Percentiles rank a stretch among this genome's conserved stretches.
These are phyloP conservation scores for Malassezia japonica DNA, from an alignment of 1,284 basidiomycete species.

Conservation along the genomic window DNA sequence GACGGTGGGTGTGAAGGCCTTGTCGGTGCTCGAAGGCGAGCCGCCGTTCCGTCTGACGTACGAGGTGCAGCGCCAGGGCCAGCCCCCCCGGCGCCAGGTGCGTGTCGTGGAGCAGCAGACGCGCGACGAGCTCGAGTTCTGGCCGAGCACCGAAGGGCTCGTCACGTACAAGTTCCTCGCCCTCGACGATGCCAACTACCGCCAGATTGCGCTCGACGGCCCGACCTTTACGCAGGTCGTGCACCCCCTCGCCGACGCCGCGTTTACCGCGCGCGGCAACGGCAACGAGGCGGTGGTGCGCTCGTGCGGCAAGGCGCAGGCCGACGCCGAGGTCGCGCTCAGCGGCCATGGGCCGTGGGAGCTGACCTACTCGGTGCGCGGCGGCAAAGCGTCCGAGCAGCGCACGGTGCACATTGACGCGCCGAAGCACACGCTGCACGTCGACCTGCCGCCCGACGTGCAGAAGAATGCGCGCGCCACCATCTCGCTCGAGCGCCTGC, in stretches of 20 bases:
- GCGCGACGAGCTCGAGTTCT: conserved; percentile 71
- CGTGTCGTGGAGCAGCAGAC: conserved; percentile 58
- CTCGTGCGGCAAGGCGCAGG: conserved; percentile 40
- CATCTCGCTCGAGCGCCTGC: conserved; percentile 69
- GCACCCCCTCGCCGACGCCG: conserved; percentile 41
- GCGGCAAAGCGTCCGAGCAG: conserved; percentile 19
- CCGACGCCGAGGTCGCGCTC: conserved; percentile 33
- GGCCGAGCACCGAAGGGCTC: conserved; percentile 77
- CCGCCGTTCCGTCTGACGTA: conserved; percentile 79
- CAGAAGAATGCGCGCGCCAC: conserved; percentile 68
- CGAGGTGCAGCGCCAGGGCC: conserved; percentile 59
- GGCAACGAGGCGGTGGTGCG: conserved; percentile 29
- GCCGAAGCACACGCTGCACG: conserved; percentile 36
- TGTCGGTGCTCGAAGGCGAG: conserved; percentile 74
- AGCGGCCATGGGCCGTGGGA: conserved; percentile 43
- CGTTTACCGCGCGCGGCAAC: conserved; percentile 25
- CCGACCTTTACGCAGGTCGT: conserved; percentile 39
- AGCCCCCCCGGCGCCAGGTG: conserved; percentile 49
- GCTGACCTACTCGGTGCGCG: conserved; percentile 35
- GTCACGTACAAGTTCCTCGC: conserved; percentile 75
- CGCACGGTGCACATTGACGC: conserved; percentile 32
- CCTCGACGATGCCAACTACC: conserved; percentile 76
- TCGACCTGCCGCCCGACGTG: conserved; percentile 50
- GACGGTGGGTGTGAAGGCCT: conserved; percentile 80
- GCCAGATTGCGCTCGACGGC: conserved; percentile 52